Percentiles rank a stretch among this genome's conserved stretches.
Conservation (phyloP, 2,329 filamentous ascomycete species). For the Fusarium sp. region DNA sequence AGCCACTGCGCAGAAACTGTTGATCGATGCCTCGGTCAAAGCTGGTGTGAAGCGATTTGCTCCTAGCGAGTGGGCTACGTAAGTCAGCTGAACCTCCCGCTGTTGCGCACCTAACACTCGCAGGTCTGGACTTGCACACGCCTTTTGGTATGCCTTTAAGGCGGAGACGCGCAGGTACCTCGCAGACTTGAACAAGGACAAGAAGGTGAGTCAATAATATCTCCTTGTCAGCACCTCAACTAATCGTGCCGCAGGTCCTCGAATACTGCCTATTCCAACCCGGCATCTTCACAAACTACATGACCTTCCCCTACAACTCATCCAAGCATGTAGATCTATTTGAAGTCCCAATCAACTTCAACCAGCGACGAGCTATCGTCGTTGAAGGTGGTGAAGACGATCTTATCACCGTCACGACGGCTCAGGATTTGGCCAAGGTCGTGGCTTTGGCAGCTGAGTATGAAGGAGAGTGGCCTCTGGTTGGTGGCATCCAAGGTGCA, state of each 20-base stretch:
- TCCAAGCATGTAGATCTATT: slow-evolving; percentile 57
- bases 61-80: slow-evolving; percentile 69
- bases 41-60: slow-evolving; percentile 72
- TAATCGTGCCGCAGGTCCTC: slow-evolving; percentile 55
- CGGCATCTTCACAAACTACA: slow-evolving; percentile 66
- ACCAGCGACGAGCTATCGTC: slow-evolving; percentile 56
- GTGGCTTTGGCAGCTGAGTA: slow-evolving; percentile 58
- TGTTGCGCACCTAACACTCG: neutral
- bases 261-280: slow-evolving; percentile 70
- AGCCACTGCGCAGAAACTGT: slow-evolving; percentile 51
- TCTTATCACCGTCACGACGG: slow-evolving; percentile 58
- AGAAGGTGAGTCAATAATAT: slow-evolving; percentile 48
- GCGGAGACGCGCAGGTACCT: slow-evolving; percentile 63
- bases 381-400: slow-evolving; percentile 57
- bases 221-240: fast-evolving
- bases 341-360: slow-evolving; percentile 55
- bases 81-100: neutral
- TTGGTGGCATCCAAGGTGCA: slow-evolving; percentile 56
- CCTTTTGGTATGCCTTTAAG: slow-evolving; percentile 53
- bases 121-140: slow-evolving; percentile 25
- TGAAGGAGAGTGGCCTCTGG: slow-evolving; percentile 56
- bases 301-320: slow-evolving; percentile 62
- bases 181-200: slow-evolving; percentile 60
- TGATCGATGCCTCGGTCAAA: slow-evolving; percentile 68
- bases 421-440: slow-evolving; percentile 56